phyloP scores from a whole-genome alignment of 768 basidiomycete species.

The Trametes elegans region DNA sequence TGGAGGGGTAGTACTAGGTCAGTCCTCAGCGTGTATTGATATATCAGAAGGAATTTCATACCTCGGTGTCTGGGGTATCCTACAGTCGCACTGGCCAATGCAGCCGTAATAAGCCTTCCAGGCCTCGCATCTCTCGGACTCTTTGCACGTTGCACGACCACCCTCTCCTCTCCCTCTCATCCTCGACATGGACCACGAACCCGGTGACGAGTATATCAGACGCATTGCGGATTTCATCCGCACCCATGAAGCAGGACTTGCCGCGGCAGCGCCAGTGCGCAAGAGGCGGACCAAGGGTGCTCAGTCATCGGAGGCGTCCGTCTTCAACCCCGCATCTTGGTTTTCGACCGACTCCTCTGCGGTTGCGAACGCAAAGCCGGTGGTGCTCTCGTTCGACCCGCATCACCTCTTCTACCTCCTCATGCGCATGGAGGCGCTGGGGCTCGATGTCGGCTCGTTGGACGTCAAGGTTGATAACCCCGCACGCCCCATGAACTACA shows the following conservation, averaged over 20 bases:
- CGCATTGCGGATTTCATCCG: conserved; percentile 70
- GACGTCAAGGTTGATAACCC: conserved; percentile 75
- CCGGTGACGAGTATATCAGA: conserved; percentile 76
- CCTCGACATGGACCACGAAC: conserved; percentile 48
- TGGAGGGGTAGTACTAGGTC: background rate
- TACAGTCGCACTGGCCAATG: conserved; percentile 1
- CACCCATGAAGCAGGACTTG: conserved; percentile 68
- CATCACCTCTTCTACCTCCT: conserved; percentile 88
- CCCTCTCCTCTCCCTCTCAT: conserved; percentile 14
- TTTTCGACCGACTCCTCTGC: conserved; percentile 39
- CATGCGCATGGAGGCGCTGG: conserved; percentile 80
- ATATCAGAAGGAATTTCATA: background rate
- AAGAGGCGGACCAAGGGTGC: conserved; percentile 41
- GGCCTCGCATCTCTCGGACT: conserved; percentile 13
- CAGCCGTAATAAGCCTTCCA: conserved; percentile 5
- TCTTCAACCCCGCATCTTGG: conserved; percentile 66
- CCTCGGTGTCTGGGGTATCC: conserved; percentile 2
- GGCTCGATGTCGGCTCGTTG: conserved; percentile 73
- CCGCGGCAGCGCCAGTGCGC: conserved; percentile 54
- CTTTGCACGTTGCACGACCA: conserved; percentile 7
- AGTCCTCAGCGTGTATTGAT: background rate
- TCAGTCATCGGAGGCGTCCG: conserved; percentile 27
- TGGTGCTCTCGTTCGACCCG: conserved; percentile 67
- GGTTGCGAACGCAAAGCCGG: conserved; percentile 46
- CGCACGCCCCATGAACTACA: conserved; percentile 74